A percentile compares a stretch with the other conserved stretches of the same genome.
These are phyloP conservation scores for Coemansia sp. DNA, from an alignment of 192 early-diverging fungal species.

Conservation along the genomic window DNA sequence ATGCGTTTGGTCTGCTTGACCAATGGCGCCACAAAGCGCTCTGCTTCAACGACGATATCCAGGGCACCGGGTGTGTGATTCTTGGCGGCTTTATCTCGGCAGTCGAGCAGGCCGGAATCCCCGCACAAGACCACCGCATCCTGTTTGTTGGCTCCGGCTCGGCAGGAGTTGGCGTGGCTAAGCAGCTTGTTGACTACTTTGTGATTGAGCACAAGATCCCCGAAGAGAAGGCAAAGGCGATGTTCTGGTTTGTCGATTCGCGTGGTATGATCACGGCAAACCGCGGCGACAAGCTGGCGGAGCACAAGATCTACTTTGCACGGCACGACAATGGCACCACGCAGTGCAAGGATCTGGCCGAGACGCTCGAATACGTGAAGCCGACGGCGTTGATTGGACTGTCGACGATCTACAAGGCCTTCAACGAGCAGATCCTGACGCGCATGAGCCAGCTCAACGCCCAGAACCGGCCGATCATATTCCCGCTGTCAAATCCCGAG, in stretches of 20 bases:
- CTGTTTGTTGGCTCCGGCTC: constrained; percentile 91
- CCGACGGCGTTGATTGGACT: constrained; percentile 88
- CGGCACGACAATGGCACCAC: constrained; percentile 76
- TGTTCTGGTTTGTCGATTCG: constrained; percentile 79
- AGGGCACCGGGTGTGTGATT: constrained; percentile 80
- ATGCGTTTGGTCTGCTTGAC: constrained; percentile 81
- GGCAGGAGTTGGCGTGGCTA: constrained; percentile 89
- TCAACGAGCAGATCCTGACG: constrained; percentile 64
- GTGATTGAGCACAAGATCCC: constrained; percentile 66
- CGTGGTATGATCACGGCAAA: constrained; percentile 85
- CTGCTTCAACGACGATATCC: constrained; percentile 84
- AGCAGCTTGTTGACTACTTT: constrained; percentile 79
- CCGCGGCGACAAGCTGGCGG: constrained; percentile 76
- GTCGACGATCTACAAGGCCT: constrained; percentile 71
- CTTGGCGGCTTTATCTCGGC: constrained; percentile 89
- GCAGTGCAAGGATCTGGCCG: constrained; percentile 68
- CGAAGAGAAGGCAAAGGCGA: constrained; percentile 58
- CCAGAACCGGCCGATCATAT: constrained; percentile 69
- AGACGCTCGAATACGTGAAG: constrained; percentile 77
- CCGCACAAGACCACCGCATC: constrained; percentile 72
- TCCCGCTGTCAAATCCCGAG: constrained; percentile 83
- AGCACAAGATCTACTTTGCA: constrained; percentile 81
- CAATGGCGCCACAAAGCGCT: constrained; percentile 73
- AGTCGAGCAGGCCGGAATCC: constrained; percentile 63
- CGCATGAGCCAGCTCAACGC: constrained; percentile 71